Evolutionary conservation across 2,329 filamentous ascomycete species (phyloP).

Genomic region (Colletotrichum viniferum): DNA sequence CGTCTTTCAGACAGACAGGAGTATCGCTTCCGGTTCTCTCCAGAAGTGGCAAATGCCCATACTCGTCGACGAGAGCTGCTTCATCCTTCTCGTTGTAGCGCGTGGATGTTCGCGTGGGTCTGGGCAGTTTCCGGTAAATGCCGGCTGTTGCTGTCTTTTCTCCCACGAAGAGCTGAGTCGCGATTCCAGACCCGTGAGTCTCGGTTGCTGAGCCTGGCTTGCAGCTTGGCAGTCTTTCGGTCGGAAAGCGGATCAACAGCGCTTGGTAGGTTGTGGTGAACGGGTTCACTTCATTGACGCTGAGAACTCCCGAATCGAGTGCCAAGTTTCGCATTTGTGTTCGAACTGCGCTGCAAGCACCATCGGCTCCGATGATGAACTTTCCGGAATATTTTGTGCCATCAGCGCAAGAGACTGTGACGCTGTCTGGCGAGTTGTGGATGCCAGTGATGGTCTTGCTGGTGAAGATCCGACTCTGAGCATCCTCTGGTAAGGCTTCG

Average conservation of each 20-base stretch:
- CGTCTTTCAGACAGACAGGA: constrained; percentile 27
- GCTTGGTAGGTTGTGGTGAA: constrained; percentile 25
- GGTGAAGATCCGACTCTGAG: constrained; percentile 29
- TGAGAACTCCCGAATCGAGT: background rate
- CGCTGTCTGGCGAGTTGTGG: constrained; percentile 23
- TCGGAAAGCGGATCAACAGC: constrained; percentile 23
- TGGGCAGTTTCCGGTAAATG: constrained; percentile 30
- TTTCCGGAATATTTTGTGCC: constrained; percentile 37
- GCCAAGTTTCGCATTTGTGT: constrained; percentile 30
- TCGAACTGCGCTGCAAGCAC: constrained; percentile 41
- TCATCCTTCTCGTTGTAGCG: constrained; percentile 35
- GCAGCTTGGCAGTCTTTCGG: background rate
- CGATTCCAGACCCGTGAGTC: constrained; percentile 19
- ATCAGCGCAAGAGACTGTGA: constrained; percentile 36
- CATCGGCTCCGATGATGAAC: constrained; percentile 46
- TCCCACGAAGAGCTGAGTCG: constrained; percentile 29
- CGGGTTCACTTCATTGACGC: background rate
- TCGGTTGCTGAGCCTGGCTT: constrained; percentile 13
- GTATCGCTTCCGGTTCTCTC: background rate
- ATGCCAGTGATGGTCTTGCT: constrained; percentile 28
- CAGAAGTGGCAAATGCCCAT: constrained; percentile 29
- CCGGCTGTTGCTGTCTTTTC: constrained; percentile 26
- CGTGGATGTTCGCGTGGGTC: constrained; percentile 26
- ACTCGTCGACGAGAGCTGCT: constrained; percentile 24
- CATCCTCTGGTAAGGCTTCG: constrained; percentile 26